Conservation (phyloP, 2,329 filamentous ascomycete genomes). For the Fusarium sarcochroum region DNA sequence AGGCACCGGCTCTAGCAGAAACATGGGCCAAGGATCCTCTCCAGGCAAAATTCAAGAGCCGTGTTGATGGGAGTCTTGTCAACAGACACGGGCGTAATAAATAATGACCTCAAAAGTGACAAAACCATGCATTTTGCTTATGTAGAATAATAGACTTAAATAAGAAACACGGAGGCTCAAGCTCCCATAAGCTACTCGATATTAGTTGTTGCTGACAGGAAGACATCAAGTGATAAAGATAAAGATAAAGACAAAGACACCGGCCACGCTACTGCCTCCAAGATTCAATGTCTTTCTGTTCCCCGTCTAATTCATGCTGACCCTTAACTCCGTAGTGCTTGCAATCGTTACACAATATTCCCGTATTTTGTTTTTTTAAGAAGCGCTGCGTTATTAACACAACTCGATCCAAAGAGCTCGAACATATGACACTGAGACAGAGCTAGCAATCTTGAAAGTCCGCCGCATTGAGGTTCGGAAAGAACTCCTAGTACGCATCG, state of each 20-base stretch:
- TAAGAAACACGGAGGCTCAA: slow-evolving; percentile 13
- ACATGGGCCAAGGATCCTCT: slow-evolving; percentile 77
- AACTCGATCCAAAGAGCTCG: slow-evolving; percentile 15
- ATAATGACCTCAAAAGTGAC: slow-evolving; percentile 16
- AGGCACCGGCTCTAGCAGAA: slow-evolving; percentile 81
- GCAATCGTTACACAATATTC: slow-evolving; percentile 27
- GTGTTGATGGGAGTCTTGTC: slow-evolving; percentile 67
- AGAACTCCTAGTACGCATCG: slow-evolving; percentile 53
- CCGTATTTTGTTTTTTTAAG: slow-evolving; percentile 17
- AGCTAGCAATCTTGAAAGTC: slow-evolving; percentile 16
- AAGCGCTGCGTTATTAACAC: slow-evolving; percentile 10
- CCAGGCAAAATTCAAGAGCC: slow-evolving; percentile 65
- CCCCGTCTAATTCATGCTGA: slow-evolving; percentile 44
- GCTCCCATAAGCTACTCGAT: slow-evolving; percentile 26
- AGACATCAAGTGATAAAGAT: slow-evolving; percentile 15
- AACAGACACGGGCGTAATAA: slow-evolving; percentile 52
- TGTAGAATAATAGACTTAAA: slow-evolving; percentile 27
- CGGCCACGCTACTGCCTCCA: slow-evolving; percentile 21
- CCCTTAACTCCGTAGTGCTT: slow-evolving; percentile 45
- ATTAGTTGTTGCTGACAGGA: slow-evolving; percentile 36
- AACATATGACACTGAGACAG: slow-evolving; percentile 1
- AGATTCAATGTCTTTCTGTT: slow-evolving; percentile 37
- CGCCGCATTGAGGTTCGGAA: not conserved
- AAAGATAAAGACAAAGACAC: slow-evolving; percentile 12
- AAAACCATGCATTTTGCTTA: slow-evolving; percentile 34